Base-by-base conservation (phyloP, 106 monocot genomes). In the Iris macrosiphon region DNA sequence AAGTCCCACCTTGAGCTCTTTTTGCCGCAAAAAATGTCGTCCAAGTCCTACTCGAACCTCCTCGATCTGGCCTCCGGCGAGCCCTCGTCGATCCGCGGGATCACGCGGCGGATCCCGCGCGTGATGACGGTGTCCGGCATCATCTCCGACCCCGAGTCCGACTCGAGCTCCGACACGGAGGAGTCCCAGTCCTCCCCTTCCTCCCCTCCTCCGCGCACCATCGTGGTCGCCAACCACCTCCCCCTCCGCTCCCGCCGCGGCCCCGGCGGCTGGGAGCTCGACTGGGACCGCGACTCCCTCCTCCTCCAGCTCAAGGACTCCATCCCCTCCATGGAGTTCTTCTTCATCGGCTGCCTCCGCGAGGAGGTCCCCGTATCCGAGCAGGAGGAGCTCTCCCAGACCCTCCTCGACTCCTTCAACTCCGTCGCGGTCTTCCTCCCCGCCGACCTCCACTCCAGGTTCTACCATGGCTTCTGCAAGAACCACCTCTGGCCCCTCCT, bases 391-490 rank as follows among this genome's bases (percentile, higher is more conserved):
- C 73, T 79, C 22, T 56, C 59, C 21, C 67, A 64, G 46, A 45
- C 31, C 30, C 78, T 79, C 17, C 69, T 79, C 12, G 79, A 79
- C 23, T 40, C 52, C 8, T 69, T 69, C 60, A 60, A 42, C 19
- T 69, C 68, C 33, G 60, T 79, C 7, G 69, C 79, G 43, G 72
- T 64, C 8, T 79, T 79, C 59, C 31, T 79, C n/a, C 69, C 67
- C 3, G 38, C 63, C 0, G 79, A 79, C 10, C 40, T 79, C 52
- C 39, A 64, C 57, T 52, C 43, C 5, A 57, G 64, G 10, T 79
- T 63, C 68, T 79, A 79, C 62, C 79, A 73, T 21, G 79, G 78
- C 23, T 78, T 78, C 68, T 78, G 78, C 55, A 78, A 78, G 73
- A 67, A 78, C 55, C 62, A 78, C 22, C 68, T 78, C 0, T 78